Percentiles rank a stretch among this genome's conserved stretches.
phyloP scores from a whole-genome alignment of 768 basidiomycete genomes.

The Lactarius sanguifluus region DNA sequence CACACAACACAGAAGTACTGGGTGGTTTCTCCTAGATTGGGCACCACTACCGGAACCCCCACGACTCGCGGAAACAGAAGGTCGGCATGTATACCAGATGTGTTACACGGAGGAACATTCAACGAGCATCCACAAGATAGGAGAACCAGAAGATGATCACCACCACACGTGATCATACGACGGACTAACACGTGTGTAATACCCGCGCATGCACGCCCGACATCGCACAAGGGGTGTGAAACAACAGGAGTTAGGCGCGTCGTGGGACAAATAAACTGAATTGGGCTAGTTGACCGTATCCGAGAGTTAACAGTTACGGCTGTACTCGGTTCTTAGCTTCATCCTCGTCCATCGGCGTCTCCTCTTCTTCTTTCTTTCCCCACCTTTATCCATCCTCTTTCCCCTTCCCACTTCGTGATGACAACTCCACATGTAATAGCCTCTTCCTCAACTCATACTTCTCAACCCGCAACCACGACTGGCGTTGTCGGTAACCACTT shows the following conservation, averaged over 20 bases:
- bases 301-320: not conserved
- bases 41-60: not conserved
- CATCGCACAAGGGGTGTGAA: not conserved
- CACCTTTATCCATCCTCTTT: conserved; percentile 27
- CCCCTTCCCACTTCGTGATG: conserved; percentile 44
- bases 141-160: not conserved
- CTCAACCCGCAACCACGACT: conserved; percentile 61
- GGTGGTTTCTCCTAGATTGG: not conserved
- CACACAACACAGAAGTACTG: not conserved
- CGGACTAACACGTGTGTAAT: not conserved
- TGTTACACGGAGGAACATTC: not conserved
- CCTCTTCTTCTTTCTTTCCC: conserved; percentile 13
- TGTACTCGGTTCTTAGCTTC: conserved; percentile 9
- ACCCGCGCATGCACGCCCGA: not conserved
- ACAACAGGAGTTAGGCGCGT: too few species aligned
- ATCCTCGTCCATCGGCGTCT: conserved; percentile 1
- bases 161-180: not conserved
- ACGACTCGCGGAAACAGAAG: not conserved
- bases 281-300: conserved; percentile 3
- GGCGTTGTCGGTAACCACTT: conserved; percentile 79
- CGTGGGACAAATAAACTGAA: not conserved
- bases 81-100: not conserved
- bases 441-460: conserved; percentile 61
- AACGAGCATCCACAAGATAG: too few species aligned
- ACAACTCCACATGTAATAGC: conserved; percentile 83